Percentiles rank a stretch among this genome's conserved stretches.
Evolutionary conservation across 139 green algal genomes (phyloP).

Genomic region (Chlorella sp.): DNA sequence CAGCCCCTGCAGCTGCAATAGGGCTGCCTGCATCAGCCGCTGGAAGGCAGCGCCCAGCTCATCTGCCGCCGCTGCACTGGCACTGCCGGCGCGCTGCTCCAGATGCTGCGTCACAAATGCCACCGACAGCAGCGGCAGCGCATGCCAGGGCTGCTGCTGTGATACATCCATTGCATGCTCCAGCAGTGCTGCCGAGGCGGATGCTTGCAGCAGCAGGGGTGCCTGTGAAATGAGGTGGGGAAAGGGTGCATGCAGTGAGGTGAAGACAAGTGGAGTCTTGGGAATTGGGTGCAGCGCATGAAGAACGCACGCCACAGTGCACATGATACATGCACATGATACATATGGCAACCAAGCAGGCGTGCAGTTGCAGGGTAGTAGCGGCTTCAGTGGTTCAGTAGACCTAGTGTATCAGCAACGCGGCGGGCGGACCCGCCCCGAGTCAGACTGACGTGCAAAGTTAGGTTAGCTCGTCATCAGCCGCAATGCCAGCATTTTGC

Average conservation of each 20-base stretch:
- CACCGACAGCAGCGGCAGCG: constrained; percentile 61
- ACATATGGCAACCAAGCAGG: not conserved
- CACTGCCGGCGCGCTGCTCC: constrained; percentile 35
- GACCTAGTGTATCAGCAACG: not conserved
- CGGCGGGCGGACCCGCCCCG: not conserved
- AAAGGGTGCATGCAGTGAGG: not conserved
- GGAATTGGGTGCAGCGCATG: too few relatives aligned
- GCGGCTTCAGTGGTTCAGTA: constrained; percentile 31
- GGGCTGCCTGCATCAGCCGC: constrained; percentile 55
- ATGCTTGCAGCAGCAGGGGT: constrained; percentile 31
- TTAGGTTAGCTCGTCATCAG: constrained; percentile 57
- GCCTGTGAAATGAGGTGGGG: constrained; percentile 40
- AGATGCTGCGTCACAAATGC: constrained; percentile 64
- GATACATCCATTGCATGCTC: constrained; percentile 22
- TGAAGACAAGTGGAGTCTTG: too few relatives aligned
- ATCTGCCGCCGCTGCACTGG: not conserved
- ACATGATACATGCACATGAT: too few relatives aligned
- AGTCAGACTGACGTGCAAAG: constrained; percentile 82
- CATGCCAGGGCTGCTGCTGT: constrained; percentile 5
- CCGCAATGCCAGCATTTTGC: not conserved
- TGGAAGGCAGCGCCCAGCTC: not conserved
- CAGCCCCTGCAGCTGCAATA: constrained; percentile 60
- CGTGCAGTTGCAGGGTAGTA: not conserved
- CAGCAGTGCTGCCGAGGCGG: constrained; percentile 52
- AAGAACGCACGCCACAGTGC: too few relatives aligned